A percentile compares a stretch with the other conserved stretches of the same genome.
These are phyloP conservation scores for Evernia prunastri DNA, from an alignment of 495 filamentous ascomycete species.

Conservation along the genomic window DNA sequence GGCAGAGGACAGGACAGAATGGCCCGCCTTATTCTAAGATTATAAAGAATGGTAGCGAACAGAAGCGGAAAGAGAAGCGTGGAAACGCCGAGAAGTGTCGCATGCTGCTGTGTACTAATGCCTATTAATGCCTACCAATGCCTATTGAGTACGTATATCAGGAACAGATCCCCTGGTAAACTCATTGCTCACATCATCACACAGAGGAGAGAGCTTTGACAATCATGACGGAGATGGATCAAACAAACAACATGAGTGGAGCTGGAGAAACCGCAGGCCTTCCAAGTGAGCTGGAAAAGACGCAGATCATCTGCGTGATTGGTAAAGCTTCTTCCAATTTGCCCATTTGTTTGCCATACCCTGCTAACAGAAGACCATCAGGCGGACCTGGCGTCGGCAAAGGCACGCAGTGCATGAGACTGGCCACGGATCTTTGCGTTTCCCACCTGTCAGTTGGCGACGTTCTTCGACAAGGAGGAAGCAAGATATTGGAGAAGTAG, in stretches of 20 bases:
- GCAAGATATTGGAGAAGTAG: neutral
- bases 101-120: neutral
- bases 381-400: conserved; percentile 38
- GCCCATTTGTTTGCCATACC: too few species aligned
- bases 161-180: neutral
- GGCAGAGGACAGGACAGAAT: neutral
- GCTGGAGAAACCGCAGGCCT: neutral
- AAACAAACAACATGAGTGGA: neutral
- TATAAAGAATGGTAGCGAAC: neutral
- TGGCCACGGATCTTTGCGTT: conserved; percentile 12
- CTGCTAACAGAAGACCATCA: conserved; percentile 23
- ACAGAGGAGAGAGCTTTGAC: neutral
- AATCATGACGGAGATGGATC: conserved; percentile 2
- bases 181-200: neutral
- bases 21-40: neutral
- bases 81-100: neutral
- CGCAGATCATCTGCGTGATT: conserved; percentile 17
- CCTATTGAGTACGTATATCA: neutral
- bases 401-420: conserved; percentile 33
- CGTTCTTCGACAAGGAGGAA: conserved; percentile 29
- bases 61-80: neutral
- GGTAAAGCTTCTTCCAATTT: conserved; percentile 1
- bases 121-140: neutral
- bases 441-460: conserved; percentile 35
- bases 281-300: neutral